Conservation (phyloP, 208 protist genomes). For the Borovskyia barvae region DNA sequence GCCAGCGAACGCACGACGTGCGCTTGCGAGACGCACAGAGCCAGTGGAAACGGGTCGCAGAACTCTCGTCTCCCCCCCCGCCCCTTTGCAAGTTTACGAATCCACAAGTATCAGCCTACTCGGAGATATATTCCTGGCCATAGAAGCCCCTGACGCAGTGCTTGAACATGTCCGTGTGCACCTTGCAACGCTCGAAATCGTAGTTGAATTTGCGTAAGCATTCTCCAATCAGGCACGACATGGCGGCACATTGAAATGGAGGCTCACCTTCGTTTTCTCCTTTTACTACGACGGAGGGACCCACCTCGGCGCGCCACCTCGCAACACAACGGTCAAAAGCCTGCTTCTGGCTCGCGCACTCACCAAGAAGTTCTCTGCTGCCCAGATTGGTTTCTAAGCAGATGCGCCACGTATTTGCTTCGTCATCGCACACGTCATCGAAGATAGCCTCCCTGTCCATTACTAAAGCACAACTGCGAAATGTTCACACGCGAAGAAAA, state of each 20-base stretch:
- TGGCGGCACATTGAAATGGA: slow-evolving; percentile 65
- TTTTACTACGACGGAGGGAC: slow-evolving; percentile 40
- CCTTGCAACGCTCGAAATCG: slow-evolving; percentile 68
- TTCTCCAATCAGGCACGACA: slow-evolving; percentile 72
- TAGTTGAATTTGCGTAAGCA: slow-evolving; percentile 75
- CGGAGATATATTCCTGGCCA: slow-evolving; percentile 64
- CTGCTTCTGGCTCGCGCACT: slow-evolving; percentile 30
- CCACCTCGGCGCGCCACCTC: slow-evolving; percentile 47
- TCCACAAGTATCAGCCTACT: too few relatives aligned
- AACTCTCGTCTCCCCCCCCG: too few relatives aligned
- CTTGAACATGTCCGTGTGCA: slow-evolving; percentile 75
- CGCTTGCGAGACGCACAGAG: too few relatives aligned
- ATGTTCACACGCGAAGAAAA: too few relatives aligned
- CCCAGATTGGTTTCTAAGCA: slow-evolving; percentile 64
- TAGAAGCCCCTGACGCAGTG: slow-evolving; percentile 81
- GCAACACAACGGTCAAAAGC: slow-evolving; percentile 63
- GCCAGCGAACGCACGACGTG: too few relatives aligned
- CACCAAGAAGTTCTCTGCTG: slow-evolving; percentile 21
- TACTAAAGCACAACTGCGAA: too few relatives aligned
- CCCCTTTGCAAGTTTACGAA: too few relatives aligned
- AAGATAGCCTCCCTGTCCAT: slow-evolving; percentile 14
- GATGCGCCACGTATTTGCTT: slow-evolving; percentile 54
- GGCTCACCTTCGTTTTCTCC: slow-evolving; percentile 78
- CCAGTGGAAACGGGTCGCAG: too few relatives aligned
- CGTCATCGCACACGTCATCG: slow-evolving; percentile 51